These are phyloP conservation scores for Diversispora epigaea DNA, from an alignment of 192 early-diverging fungal species.

Conservation along the genomic window DNA sequence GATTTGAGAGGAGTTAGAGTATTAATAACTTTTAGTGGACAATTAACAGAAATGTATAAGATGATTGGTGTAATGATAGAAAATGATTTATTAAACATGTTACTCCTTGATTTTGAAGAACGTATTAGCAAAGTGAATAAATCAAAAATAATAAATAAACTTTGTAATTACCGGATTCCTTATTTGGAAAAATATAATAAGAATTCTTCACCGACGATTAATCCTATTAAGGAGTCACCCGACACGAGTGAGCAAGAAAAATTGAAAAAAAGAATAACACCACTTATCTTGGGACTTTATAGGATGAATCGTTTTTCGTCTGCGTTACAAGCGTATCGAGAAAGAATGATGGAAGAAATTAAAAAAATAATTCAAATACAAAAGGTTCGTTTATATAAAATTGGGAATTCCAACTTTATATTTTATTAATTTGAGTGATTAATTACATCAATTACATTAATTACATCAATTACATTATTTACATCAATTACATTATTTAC, in stretches of 20 bases:
- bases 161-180: constrained; percentile 15
- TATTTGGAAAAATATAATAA: neutral
- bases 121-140: constrained; percentile 54
- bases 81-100: constrained; percentile 62
- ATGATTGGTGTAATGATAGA: constrained; percentile 74
- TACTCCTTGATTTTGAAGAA: constrained; percentile 64
- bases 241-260: constrained; percentile 39
- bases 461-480: too few species aligned
- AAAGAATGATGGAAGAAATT: constrained; percentile 71
- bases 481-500: neutral
- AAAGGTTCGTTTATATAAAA: constrained; percentile 45
- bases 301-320: constrained; percentile 65
- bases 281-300: constrained; percentile 76
- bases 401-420: neutral
- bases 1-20: constrained; percentile 63
- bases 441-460: too few species aligned
- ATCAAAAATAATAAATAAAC: constrained; percentile 8
- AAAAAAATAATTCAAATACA: constrained; percentile 78
- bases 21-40: constrained; percentile 58
- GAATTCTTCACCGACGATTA: neutral
- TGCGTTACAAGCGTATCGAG: constrained; percentile 77
- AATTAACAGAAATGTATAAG: constrained; percentile 64
- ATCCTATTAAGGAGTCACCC: constrained; percentile 31
- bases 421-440: too few species aligned
- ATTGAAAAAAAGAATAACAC: constrained; percentile 60